Evolutionary conservation across 257 asterid species (phyloP), one percentile per base, ranked within the genome.

Genomic region (Solanum arcanum): DNA sequence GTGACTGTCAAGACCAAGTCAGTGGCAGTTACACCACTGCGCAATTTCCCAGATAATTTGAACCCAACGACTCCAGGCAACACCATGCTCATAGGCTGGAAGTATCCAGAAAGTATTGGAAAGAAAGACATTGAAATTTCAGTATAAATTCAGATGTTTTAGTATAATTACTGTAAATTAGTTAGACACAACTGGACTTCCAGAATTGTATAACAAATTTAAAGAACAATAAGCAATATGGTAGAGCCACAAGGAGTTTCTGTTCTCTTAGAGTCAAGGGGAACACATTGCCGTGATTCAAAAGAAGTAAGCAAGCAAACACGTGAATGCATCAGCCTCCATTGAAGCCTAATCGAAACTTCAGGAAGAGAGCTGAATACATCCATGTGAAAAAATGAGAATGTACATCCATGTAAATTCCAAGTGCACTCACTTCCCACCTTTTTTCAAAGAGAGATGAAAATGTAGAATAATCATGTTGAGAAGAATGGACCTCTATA

Each of bases 41-140:
- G 88, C 87, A 95, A 87, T 89, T 95, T 94, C n/a, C 98, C 98
- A 23, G 98, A 93, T 85, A 95, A 89, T 91, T 93, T 94, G 93
- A 95, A 95, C 86, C 98, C 98, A 93, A 94, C 98, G 87, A 95
- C 98, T 60, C 98, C 98, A 42, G 98, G 98, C 89, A 95, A 89
- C 86, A 94, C 98, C 98, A 95, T 94, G 94, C 98, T 95, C 98
- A 95, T 94, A 74, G 98, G 98, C 98, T 95, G 97, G 84, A 88
- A 87, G 84, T 3, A 60, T 33, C 73, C 56, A 37, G 35, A 86
- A 68, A 73, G 41, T 13, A 86, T 70, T 69, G 14, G 27, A 23
- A 7, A 70, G 56, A 70, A 86, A 76, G 72, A 27, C 68, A 80
- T 80, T 47, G 85, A 80, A 80, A 80, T 37, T 47, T 78, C 66